Conservation (phyloP, 371 early-diverging fungal species). For the Syncephalis fuscata region DNA sequence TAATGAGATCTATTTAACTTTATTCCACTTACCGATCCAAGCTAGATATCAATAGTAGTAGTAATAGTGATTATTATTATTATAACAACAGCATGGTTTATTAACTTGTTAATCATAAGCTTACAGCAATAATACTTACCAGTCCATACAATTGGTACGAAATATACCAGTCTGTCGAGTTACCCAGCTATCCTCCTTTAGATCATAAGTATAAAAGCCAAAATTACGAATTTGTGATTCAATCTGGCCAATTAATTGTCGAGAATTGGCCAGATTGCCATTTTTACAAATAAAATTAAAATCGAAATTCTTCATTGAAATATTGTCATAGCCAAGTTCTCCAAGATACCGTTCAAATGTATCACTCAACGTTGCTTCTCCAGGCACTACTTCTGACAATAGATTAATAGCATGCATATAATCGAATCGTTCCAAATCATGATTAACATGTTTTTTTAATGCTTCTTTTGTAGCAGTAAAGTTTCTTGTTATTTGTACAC, state of each 20-base stretch:
- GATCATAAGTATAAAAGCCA: slow-evolving; percentile 51
- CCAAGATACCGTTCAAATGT: slow-evolving; percentile 13
- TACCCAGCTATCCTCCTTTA: slow-evolving; percentile 28
- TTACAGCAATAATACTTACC: too few species aligned
- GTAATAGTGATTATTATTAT: neutral
- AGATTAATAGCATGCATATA: slow-evolving; percentile 70
- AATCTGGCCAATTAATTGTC: slow-evolving; percentile 27
- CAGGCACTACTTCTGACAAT: slow-evolving; percentile 46
- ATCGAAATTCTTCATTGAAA: slow-evolving; percentile 60
- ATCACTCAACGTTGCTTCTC: slow-evolving; percentile 46
- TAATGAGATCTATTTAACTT: neutral
- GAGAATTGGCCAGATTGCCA: slow-evolving; percentile 61
- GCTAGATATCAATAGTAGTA: neutral
- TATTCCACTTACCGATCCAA: slow-evolving; percentile 6
- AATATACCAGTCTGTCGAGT: slow-evolving; percentile 62
- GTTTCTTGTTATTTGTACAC: slow-evolving; percentile 55
- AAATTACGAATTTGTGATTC: slow-evolving; percentile 22
- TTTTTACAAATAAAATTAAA: slow-evolving; percentile 67
- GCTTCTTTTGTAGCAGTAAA: slow-evolving; percentile 27
- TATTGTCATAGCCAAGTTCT: slow-evolving; percentile 5
- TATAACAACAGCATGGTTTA: too few species aligned
- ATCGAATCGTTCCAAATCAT: slow-evolving; percentile 33
- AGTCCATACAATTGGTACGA: slow-evolving; percentile 97
- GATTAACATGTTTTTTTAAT: too few species aligned
- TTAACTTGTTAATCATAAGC: too few species aligned